Percentiles rank a stretch among this genome's conserved stretches.
These are phyloP conservation scores for Penicillium samsonianum DNA, from an alignment of 495 filamentous ascomycete species.

Conservation along the genomic window DNA sequence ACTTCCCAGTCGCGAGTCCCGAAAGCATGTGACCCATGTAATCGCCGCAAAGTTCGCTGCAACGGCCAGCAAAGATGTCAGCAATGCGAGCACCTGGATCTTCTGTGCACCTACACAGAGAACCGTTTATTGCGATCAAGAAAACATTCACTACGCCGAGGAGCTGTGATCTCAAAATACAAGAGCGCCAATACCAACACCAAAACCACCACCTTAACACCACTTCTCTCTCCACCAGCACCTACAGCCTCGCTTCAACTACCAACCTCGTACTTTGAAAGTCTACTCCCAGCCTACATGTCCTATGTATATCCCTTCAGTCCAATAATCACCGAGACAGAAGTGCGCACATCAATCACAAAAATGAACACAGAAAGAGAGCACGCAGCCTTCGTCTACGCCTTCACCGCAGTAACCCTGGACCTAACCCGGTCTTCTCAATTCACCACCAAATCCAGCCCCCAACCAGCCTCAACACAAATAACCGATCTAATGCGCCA, in stretches of 20 bases:
- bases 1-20: slow-evolving; percentile 7
- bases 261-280: slow-evolving; percentile 14
- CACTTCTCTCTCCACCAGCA: neutral
- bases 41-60: slow-evolving; percentile 78
- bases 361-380: slow-evolving; percentile 25
- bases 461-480: slow-evolving; percentile 14
- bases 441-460: neutral
- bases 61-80: slow-evolving; percentile 47
- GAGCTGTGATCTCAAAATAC: slow-evolving; percentile 29
- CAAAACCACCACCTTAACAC: neutral
- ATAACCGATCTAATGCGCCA: slow-evolving; percentile 24
- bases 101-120: slow-evolving; percentile 32
- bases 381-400: slow-evolving; percentile 28
- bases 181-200: slow-evolving; percentile 6
- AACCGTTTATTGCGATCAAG: slow-evolving; percentile 21
- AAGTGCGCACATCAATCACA: slow-evolving; percentile 24
- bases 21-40: slow-evolving; percentile 68
- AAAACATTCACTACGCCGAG: slow-evolving; percentile 25
- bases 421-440: slow-evolving; percentile 22
- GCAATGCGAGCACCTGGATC: slow-evolving; percentile 32
- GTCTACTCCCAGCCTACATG: slow-evolving; percentile 26
- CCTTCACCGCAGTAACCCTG: slow-evolving; percentile 33
- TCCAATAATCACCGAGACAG: slow-evolving; percentile 26
- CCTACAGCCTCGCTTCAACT: slow-evolving; percentile 1
- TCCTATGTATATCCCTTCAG: slow-evolving; percentile 34